Evolutionary conservation across 805 yeast species (phyloP).

Genomic region (Aciculoconidium aculeatum): DNA sequence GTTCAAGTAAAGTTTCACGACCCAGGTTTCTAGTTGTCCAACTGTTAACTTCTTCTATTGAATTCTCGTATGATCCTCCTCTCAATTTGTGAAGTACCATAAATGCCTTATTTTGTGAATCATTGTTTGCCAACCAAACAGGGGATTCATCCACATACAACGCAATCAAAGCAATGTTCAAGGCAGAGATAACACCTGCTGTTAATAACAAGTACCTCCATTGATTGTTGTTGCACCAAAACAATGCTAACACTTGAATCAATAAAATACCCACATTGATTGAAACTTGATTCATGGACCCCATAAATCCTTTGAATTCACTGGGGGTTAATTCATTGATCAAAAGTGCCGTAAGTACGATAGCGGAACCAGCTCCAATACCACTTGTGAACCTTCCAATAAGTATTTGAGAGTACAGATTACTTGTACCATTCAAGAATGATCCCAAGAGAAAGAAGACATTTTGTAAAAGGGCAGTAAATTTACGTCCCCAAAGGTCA

Average conservation of each 20-base stretch:
- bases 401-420: slow-evolving; percentile 37
- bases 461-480: slow-evolving; percentile 47
- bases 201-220: slow-evolving; percentile 73
- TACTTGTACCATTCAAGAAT: slow-evolving; percentile 47
- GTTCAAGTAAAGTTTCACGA: slow-evolving; percentile 3
- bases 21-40: slow-evolving; percentile 20
- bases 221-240: slow-evolving; percentile 53
- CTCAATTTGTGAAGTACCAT: slow-evolving; percentile 29
- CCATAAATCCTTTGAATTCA: slow-evolving; percentile 66
- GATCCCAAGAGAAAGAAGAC: slow-evolving; percentile 57
- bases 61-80: slow-evolving; percentile 32
- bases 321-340: slow-evolving; percentile 77
- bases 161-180: slow-evolving; percentile 37
- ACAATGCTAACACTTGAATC: slow-evolving; percentile 70
- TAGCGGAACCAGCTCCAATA: slow-evolving; percentile 78
- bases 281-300: slow-evolving; percentile 84
- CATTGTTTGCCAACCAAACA: slow-evolving; percentile 62
- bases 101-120: slow-evolving; percentile 38
- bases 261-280: slow-evolving; percentile 79
- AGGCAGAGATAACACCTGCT: slow-evolving; percentile 50
- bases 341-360: slow-evolving; percentile 80
- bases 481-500: slow-evolving; percentile 59
- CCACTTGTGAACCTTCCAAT: slow-evolving; percentile 79
- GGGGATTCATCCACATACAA: slow-evolving; percentile 69
- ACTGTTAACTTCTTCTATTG: slow-evolving; percentile 32